Evolutionary conservation across 768 basidiomycete genomes (phyloP).

Genomic region (Leccinum subgranulosum): DNA sequence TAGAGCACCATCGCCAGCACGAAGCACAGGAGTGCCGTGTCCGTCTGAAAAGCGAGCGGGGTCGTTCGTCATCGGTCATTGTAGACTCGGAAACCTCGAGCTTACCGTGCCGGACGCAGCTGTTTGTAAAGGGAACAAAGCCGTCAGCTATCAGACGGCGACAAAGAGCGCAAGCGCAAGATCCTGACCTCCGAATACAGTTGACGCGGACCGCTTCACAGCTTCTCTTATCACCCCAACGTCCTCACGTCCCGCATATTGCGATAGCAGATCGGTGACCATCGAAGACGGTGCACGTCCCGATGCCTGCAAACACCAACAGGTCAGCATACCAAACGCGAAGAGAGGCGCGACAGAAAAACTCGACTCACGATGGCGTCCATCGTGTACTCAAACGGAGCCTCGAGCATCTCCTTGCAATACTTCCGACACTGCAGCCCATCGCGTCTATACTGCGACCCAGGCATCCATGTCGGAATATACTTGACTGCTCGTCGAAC

Average conservation of each 20-base stretch:
- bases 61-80: background rate
- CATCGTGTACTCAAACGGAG: background rate
- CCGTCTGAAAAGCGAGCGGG: constrained; percentile 6
- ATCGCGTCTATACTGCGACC: constrained; percentile 2
- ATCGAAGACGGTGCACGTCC: constrained; percentile 2
- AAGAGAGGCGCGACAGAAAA: background rate
- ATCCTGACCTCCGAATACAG: constrained; percentile 2
- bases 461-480: constrained; percentile 8
- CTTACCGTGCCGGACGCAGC: constrained; percentile 3
- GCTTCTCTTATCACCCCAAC: background rate
- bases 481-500: constrained; percentile 1
- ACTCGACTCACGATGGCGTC: background rate
- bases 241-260: background rate
- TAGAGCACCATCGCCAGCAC: constrained; percentile 25
- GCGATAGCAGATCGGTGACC: background rate
- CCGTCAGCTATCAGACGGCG: no score
- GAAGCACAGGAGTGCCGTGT: constrained; percentile 13
- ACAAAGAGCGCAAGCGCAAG: no score
- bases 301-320: background rate
- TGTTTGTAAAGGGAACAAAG: no score
- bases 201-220: background rate
- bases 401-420: constrained; percentile 19
- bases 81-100: background rate
- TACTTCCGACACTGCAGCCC: constrained; percentile 4
- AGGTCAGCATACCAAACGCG: background rate